These are phyloP conservation scores for Fraxinus floribunda DNA, from an alignment of 305 asterid species.

Conservation along the genomic window DNA sequence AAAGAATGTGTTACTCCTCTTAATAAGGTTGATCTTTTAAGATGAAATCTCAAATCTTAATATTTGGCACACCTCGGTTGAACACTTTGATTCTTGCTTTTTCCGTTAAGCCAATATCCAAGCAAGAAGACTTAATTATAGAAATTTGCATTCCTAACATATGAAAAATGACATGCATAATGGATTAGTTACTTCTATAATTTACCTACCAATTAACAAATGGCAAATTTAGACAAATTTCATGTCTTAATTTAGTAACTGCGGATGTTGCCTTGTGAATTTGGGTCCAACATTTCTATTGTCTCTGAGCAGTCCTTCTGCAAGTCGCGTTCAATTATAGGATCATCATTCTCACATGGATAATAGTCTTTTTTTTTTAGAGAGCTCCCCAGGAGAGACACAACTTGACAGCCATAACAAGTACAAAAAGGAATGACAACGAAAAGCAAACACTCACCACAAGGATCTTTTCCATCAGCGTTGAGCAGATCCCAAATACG, in stretches of 20 bases:
- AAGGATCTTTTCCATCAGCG: neutral
- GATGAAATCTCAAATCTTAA: too few species aligned
- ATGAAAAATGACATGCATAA: neutral
- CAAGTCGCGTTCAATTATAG: constrained; percentile 42
- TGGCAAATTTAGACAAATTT: neutral
- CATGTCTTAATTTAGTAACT: neutral
- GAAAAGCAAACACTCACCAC: neutral
- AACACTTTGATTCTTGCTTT: neutral
- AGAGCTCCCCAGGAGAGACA: neutral
- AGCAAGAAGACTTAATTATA: neutral
- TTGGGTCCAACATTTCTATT: constrained; percentile 28
- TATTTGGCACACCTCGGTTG: neutral
- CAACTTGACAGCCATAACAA: neutral
- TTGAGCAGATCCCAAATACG: neutral
- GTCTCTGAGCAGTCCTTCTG: constrained; percentile 40
- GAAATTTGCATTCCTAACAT: neutral
- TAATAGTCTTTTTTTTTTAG: neutral
- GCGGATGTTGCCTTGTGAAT: constrained; percentile 17
- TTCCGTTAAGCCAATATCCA: neutral
- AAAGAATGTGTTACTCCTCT: too few species aligned
- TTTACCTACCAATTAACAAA: neutral
- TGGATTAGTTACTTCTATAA: neutral
- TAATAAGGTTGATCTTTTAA: too few species aligned
- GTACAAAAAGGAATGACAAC: neutral
- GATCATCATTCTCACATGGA: constrained; percentile 30